Evolutionary conservation across 768 basidiomycete genomes (phyloP), one percentile per base, ranked within the genome.

Genomic region (Leccinum subtestaceum): DNA sequence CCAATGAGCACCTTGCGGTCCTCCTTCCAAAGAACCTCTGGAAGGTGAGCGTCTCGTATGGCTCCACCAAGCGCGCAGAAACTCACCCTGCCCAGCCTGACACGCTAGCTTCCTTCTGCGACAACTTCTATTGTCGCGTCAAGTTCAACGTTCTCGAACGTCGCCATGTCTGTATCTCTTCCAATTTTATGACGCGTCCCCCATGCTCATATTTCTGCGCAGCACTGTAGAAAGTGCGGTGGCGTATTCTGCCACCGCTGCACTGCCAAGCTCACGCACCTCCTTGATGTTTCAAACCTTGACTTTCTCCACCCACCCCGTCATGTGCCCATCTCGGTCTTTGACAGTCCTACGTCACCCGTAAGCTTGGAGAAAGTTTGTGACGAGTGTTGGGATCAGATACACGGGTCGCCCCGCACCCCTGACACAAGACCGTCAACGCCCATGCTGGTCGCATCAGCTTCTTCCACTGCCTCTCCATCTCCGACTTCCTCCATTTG

Each of bases 181-280:
- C 49, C 49, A 19, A 19, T n/a, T 60, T 50, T 34, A n/a, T 56
- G 55, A 38, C 45, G 43, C 43, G 43, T 31, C 52, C 8, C 17
- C 52, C 29, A 21, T 58, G 49, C 66, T 72, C 61, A 66, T 65
- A 57, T 67, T 58, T 61, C 56, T 52, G 60, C 56, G 43, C 68
- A 89, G 87, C 91, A 93, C 60, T 93, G 91, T 73, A 83, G 91
- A 70, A 92, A 91, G 70, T 92, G 91, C 63, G 91, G 91, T 52
- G 89, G 88, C 61, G 76, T 92, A 31, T 91, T 85, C 70, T 93
- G 91, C 74, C 71, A 72, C 51, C 71, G 79, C 6, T 92, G 91
- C 70, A 81, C 85, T 1, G 74, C 80, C 6, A 81, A 81, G 56
- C 67, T 77, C 6, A 90, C 87, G 0, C 75, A 81, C 12, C 83